Conservation (phyloP, 192 early-diverging fungal species). For the Dissophora ornata region DNA sequence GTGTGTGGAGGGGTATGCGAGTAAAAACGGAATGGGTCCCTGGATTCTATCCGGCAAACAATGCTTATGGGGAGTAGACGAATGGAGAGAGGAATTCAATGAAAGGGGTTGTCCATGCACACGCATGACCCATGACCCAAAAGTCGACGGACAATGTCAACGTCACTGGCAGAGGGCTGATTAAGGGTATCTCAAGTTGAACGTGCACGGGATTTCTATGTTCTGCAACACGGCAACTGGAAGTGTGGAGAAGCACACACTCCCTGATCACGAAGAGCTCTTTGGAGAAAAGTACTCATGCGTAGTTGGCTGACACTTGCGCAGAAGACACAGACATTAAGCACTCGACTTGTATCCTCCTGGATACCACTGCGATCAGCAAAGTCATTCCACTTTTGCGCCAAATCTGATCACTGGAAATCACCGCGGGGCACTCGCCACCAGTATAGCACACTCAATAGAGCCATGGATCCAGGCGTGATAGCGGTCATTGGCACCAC, state of each 20-base stretch:
- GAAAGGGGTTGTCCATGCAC: slow-evolving; percentile 2
- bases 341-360: background rate
- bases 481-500: slow-evolving; percentile 88
- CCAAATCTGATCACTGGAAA: background rate
- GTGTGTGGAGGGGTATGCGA: no score
- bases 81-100: background rate
- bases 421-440: background rate
- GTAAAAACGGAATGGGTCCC: background rate
- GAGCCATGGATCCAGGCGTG: slow-evolving; percentile 50
- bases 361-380: slow-evolving; percentile 2
- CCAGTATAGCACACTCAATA: slow-evolving; percentile 9
- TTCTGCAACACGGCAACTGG: no score
- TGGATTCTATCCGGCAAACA: background rate
- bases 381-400: background rate
- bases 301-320: slow-evolving; percentile 21
- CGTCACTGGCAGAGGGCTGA: background rate
- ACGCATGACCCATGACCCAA: slow-evolving; percentile 9
- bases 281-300: slow-evolving; percentile 8
- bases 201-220: no score
- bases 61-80: background rate
- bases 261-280: background rate
- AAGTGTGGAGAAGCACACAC: background rate
- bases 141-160: background rate
- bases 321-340: background rate
- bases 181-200: background rate